A percentile compares a stretch with the other conserved stretches of the same genome.
These are phyloP conservation scores for Phytophthora pinifolia DNA, from an alignment of 352 stramenopile species.

Conservation along the genomic window DNA sequence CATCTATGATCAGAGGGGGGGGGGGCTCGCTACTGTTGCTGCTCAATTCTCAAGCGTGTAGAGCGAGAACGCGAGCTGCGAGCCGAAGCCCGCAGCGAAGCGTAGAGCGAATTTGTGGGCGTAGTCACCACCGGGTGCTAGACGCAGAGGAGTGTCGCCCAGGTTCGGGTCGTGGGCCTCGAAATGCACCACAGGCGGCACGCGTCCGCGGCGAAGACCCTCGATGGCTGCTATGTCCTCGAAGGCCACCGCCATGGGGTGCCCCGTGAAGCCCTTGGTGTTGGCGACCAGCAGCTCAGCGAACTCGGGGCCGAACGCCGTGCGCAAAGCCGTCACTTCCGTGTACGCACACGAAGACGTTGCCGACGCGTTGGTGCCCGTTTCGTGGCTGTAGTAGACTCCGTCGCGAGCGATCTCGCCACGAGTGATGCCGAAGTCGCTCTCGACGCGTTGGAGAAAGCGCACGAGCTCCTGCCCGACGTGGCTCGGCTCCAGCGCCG, in stretches of 20 bases:
- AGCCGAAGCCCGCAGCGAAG: slow-evolving; percentile 96
- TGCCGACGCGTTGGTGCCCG: slow-evolving; percentile 93
- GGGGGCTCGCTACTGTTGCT: background rate
- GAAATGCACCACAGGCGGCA: slow-evolving; percentile 94
- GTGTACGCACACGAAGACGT: slow-evolving; percentile 94
- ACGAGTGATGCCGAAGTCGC: slow-evolving; percentile 91
- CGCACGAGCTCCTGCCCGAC: slow-evolving; percentile 91
- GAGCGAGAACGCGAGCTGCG: slow-evolving; percentile 95
- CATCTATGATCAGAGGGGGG: slow-evolving; percentile 13
- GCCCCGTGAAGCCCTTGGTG: slow-evolving; percentile 95
- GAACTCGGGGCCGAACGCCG: slow-evolving; percentile 70
- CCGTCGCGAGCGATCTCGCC: slow-evolving; percentile 90
- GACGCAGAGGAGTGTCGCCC: slow-evolving; percentile 42
- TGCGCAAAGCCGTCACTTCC: slow-evolving; percentile 77
- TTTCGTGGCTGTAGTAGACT: slow-evolving; percentile 98
- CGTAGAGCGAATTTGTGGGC: slow-evolving; percentile 92
- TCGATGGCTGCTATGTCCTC: slow-evolving; percentile 95
- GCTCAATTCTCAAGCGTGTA: slow-evolving; percentile 76
- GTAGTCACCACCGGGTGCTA: slow-evolving; percentile 66
- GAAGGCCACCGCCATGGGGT: slow-evolving; percentile 97
- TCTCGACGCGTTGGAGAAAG: slow-evolving; percentile 90
- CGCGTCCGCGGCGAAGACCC: slow-evolving; percentile 78
- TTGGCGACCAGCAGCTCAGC: slow-evolving; percentile 87
- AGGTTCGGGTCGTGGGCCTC: slow-evolving; percentile 79
- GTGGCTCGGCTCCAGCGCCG: slow-evolving; percentile 92